Percentiles rank a stretch among this genome's conserved stretches.
Conservation (phyloP, 805 yeast genomes). For the Ogataea pignaliae region DNA sequence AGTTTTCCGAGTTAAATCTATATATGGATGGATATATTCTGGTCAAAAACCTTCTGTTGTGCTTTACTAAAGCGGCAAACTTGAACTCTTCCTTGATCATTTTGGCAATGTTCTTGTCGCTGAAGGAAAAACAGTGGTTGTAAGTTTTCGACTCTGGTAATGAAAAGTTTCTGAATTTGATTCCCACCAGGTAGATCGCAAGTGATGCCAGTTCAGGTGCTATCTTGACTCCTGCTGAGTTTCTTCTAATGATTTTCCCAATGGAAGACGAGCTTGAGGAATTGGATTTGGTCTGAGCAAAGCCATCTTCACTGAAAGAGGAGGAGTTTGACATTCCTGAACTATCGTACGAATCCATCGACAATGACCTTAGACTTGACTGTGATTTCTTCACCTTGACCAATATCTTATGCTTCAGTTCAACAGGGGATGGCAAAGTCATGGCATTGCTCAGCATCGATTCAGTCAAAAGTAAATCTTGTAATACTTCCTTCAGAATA, state of each 20-base stretch:
- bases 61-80: slow-evolving; percentile 57
- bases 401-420: slow-evolving; percentile 64
- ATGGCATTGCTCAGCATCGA: slow-evolving; percentile 29
- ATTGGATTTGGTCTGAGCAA: slow-evolving; percentile 1
- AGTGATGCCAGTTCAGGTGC: slow-evolving; percentile 47
- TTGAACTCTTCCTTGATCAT: slow-evolving; percentile 62
- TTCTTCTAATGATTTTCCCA: slow-evolving; percentile 19
- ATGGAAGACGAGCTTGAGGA: slow-evolving; percentile 12
- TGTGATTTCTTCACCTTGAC: slow-evolving; percentile 67
- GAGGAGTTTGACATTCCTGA: slow-evolving; percentile 28
- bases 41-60: slow-evolving; percentile 70
- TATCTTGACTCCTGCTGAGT: slow-evolving; percentile 23
- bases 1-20: slow-evolving; percentile 74
- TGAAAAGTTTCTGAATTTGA: slow-evolving; percentile 76
- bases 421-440: slow-evolving; percentile 66
- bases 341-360: slow-evolving; percentile 5
- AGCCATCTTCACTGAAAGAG: slow-evolving; percentile 27
- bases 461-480: slow-evolving; percentile 46
- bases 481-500: slow-evolving; percentile 53
- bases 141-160: slow-evolving; percentile 76
- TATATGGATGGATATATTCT: slow-evolving; percentile 84
- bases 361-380: slow-evolving; percentile 13
- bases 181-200: slow-evolving; percentile 71
- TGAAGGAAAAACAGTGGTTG: slow-evolving; percentile 84
- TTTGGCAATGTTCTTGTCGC: slow-evolving; percentile 62